Evolutionary conservation across 129 eudicot genomes (phyloP), one percentile per base, ranked within the genome.

Genomic region (Chrysanthemum seticuspe): DNA sequence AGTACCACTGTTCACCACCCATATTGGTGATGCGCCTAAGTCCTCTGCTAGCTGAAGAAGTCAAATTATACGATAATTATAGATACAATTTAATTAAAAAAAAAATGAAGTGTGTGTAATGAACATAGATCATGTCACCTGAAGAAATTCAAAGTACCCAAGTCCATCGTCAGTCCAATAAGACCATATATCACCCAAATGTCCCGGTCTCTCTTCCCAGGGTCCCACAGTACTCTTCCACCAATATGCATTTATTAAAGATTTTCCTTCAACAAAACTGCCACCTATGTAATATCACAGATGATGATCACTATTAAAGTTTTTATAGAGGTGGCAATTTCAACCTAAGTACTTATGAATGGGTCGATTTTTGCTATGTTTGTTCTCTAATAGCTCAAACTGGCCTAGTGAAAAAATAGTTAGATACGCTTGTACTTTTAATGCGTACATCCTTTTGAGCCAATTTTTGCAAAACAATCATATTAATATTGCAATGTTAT

Each of bases 121-220:
- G 66, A 70, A 47, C 56, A 50, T 13, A 29, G 40, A 67, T 65
- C 18, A 51, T 45, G 67, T 65, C 67, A 90, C 99, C 87, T 86
- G 97, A 57, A 95, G 89, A 78, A 86, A 90, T 80, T 95, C 99
- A 25, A 84, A 87, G 82, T 86, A 85, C 4, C 99, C 99, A 68
- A 95, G 86, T 62, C 97, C 99, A 82, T 95, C 99, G 76, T 95
- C 99, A 4, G 94, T 95, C 99, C 99, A 95, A 74, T 95, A 95
- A 44, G 80, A 61, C 99, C 99, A 95, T 65, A 86, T 87, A 74
- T 91, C 99, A 56, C 90, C 92, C 76, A 90, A 80, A 78, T 95
- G 99, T 13, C 99, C 99, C 0, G 99, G 90, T 71, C 99, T 86
- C 71, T 90, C 87, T 78, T 90, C 91, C 99, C 97, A 90, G 13